Evolutionary conservation across 1,139 yeast species (phyloP).

Genomic region (Geotrichum carabidarum): DNA sequence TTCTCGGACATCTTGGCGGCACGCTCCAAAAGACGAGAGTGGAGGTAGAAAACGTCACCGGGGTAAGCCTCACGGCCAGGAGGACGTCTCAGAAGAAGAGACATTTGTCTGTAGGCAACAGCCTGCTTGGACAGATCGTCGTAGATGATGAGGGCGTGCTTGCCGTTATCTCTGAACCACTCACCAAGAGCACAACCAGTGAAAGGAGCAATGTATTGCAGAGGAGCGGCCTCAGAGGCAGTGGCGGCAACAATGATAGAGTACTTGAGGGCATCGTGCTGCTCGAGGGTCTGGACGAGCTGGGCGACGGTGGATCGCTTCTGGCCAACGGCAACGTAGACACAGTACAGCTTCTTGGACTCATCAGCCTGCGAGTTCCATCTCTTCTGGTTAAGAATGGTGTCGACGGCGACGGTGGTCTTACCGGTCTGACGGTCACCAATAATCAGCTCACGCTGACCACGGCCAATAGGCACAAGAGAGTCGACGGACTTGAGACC

Average conservation of each 20-base stretch:
- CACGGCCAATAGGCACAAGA: conserved; percentile 99
- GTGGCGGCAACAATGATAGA: conserved; percentile 98
- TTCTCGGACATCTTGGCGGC: conserved; percentile 94
- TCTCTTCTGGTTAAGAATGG: conserved; percentile 98
- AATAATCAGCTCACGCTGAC: conserved; percentile 99
- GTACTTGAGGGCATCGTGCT: conserved; percentile 96
- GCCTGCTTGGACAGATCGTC: conserved; percentile 99
- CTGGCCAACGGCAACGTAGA: conserved; percentile 99
- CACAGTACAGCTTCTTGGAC: conserved; percentile 98
- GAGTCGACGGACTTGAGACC: conserved; percentile 99
- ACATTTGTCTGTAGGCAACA: conserved; percentile 99
- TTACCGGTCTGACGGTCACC: conserved; percentile 99
- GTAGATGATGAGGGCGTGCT: conserved; percentile 93
- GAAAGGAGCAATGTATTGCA: conserved; percentile 99
- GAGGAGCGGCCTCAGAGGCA: conserved; percentile 99
- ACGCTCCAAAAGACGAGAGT: conserved; percentile 93
- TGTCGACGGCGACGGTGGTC: conserved; percentile 97
- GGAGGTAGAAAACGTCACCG: conserved; percentile 95
- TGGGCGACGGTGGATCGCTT: conserved; percentile 99
- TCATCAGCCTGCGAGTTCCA: conserved; percentile 95
- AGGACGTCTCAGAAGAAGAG: conserved; percentile 94
- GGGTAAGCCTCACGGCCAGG: conserved; percentile 98
- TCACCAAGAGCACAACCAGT: conserved; percentile 99
- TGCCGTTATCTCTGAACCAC: conserved; percentile 99
- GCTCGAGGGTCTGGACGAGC: conserved; percentile 98